Percentiles rank a stretch among this genome's conserved stretches.
These are phyloP conservation scores for Rhizopus sp. DNA, from an alignment of 371 early-diverging fungal genomes.

Conservation along the genomic window DNA sequence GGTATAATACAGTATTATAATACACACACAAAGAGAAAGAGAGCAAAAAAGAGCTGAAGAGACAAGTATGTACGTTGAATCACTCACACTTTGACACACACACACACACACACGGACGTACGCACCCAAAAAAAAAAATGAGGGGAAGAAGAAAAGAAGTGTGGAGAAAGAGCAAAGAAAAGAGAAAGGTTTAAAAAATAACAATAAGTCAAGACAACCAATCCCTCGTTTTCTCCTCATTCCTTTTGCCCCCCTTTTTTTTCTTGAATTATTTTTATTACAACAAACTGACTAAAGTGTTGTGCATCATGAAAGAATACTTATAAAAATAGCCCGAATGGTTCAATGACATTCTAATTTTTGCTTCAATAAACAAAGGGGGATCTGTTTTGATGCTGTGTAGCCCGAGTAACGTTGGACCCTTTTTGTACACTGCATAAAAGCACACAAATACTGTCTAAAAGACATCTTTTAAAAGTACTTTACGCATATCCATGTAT, in stretches of 20 bases:
- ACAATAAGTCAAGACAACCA: not conserved
- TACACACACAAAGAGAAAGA: too few species aligned
- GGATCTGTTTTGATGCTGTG: not conserved
- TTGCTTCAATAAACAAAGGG: not conserved
- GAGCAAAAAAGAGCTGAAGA: too few species aligned
- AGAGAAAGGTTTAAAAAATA: not conserved
- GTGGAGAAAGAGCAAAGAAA: not conserved
- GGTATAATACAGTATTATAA: too few species aligned
- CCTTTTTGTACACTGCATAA: conserved; percentile 4
- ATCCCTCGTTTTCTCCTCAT: not conserved
- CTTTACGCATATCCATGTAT: not conserved
- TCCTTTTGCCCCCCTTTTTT: not conserved
- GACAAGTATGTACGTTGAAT: too few species aligned
- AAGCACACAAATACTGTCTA: too few species aligned
- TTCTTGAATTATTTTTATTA: not conserved
- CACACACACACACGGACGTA: too few species aligned
- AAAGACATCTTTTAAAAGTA: too few species aligned
- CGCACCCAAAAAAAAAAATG: too few species aligned
- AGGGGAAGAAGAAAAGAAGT: conserved; percentile 1
- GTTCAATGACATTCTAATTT: not conserved
- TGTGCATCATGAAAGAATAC: not conserved
- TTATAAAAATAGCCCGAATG: not conserved
- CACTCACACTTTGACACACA: too few species aligned
- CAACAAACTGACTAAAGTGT: not conserved
- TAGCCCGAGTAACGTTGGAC: not conserved